These are phyloP conservation scores for Vigna nakashimae DNA, from an alignment of 306 rosid genomes.

Conservation along the genomic window DNA sequence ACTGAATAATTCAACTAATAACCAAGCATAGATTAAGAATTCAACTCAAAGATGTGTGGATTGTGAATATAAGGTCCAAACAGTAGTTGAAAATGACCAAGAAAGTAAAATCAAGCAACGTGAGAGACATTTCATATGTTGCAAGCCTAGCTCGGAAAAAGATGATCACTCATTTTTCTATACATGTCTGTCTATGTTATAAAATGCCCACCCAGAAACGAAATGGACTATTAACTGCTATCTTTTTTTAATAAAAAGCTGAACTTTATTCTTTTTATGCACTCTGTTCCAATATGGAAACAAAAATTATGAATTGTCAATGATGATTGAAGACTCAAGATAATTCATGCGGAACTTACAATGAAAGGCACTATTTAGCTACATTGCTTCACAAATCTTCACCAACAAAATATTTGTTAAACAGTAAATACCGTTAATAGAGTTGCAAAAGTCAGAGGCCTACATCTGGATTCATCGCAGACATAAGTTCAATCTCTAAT, in stretches of 20 bases:
- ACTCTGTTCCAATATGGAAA: background rate
- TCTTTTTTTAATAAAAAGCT: background rate
- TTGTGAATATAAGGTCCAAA: slow-evolving; percentile 9
- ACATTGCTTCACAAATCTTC: slow-evolving; percentile 28
- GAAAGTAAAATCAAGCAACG: slow-evolving; percentile 4
- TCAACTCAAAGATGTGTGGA: background rate
- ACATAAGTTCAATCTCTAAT: slow-evolving; percentile 13
- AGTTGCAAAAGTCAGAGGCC: slow-evolving; percentile 20
- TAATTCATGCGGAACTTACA: slow-evolving; percentile 24
- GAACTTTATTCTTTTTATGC: background rate
- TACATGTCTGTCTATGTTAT: background rate
- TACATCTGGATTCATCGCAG: slow-evolving; percentile 18
- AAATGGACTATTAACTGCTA: background rate
- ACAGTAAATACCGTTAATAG: background rate
- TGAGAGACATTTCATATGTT: slow-evolving; percentile 4
- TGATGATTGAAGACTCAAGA: slow-evolving; percentile 7
- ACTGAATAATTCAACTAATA: background rate
- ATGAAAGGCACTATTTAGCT: background rate
- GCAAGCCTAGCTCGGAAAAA: background rate
- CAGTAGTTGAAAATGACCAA: background rate
- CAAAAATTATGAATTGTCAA: background rate
- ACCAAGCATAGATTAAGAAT: background rate
- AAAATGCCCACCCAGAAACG: background rate
- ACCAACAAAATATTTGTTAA: slow-evolving; percentile 7
- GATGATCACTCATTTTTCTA: background rate